A percentile compares a stretch with the other conserved stretches of the same genome.
Evolutionary conservation across 805 yeast species (phyloP).

Genomic region (Sugiyamaella floridensis): DNA sequence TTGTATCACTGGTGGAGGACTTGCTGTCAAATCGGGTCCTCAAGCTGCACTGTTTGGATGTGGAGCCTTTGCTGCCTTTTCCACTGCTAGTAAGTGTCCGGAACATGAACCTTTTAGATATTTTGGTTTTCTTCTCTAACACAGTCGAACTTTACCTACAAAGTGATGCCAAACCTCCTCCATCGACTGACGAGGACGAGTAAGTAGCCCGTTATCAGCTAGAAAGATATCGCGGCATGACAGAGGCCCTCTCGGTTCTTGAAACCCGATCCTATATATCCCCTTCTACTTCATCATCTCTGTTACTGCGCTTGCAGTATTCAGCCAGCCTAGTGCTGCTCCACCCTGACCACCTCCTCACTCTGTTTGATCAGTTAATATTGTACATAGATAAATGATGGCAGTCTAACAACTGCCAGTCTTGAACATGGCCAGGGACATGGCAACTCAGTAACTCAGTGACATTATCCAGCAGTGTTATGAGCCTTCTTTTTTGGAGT

Average conservation of each 20-base stretch:
- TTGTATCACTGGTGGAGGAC: conserved; percentile 93
- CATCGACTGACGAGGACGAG: conserved; percentile 75
- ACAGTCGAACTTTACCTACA: conserved; percentile 72
- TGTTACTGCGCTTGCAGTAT: too few relatives aligned
- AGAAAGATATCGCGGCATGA: neutral
- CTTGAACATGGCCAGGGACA: too few relatives aligned
- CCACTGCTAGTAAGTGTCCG: conserved; percentile 32
- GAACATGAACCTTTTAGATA: neutral
- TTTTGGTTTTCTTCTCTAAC: neutral
- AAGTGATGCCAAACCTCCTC: conserved; percentile 77
- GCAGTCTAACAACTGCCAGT: neutral
- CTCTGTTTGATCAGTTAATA: neutral
- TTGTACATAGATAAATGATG: conserved; percentile 1
- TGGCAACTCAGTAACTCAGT: too few relatives aligned
- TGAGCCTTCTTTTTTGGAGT: neutral
- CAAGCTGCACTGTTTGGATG: conserved; percentile 87
- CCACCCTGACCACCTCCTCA: neutral
- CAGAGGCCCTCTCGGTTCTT: neutral
- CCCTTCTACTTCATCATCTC: too few relatives aligned
- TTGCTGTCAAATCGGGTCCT: conserved; percentile 90
- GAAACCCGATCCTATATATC: too few relatives aligned
- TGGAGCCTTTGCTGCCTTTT: conserved; percentile 95
- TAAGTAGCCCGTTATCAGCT: conserved; percentile 5
- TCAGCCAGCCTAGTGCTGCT: too few relatives aligned
- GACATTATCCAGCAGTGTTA: neutral